Evolutionary conservation across 1,284 basidiomycete genomes (phyloP).

Genomic region (Cryptococcus sp.): DNA sequence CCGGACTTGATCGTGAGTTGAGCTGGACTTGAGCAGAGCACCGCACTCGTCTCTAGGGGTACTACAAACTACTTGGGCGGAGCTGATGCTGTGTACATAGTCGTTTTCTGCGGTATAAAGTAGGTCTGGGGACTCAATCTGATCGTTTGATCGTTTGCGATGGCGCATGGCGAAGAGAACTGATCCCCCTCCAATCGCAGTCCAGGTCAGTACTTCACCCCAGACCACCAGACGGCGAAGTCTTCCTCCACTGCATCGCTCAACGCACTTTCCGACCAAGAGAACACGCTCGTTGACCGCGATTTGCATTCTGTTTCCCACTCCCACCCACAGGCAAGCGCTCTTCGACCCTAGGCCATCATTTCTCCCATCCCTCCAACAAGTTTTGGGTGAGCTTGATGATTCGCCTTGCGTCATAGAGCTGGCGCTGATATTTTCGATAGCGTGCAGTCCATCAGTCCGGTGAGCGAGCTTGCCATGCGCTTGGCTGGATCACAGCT

Average conservation of each 20-base stretch:
- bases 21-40: constrained; percentile 12
- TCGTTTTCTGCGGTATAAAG: constrained; percentile 70
- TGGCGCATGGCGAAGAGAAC: neutral
- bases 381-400: constrained; percentile 49
- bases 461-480: constrained; percentile 46
- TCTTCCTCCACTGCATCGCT: neutral
- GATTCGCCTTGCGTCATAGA: neutral
- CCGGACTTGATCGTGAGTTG: constrained; percentile 57
- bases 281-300: neutral
- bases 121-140: constrained; percentile 37
- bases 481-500: neutral
- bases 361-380: constrained; percentile 72
- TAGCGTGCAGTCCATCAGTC: constrained; percentile 61
- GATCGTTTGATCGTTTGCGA: neutral
- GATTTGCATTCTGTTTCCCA: neutral
- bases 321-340: constrained; percentile 62
- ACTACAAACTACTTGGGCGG: neutral
- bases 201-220: constrained; percentile 1
- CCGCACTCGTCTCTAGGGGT: neutral
- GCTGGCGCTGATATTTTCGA: neutral
- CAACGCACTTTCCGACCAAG: neutral
- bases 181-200: constrained; percentile 11
- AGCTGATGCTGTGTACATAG: constrained; percentile 42
- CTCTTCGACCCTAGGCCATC: constrained; percentile 66
- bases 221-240: neutral